Conservation (phyloP, 2,329 filamentous ascomycete species). For the Hymenoscyphus fraxineus region DNA sequence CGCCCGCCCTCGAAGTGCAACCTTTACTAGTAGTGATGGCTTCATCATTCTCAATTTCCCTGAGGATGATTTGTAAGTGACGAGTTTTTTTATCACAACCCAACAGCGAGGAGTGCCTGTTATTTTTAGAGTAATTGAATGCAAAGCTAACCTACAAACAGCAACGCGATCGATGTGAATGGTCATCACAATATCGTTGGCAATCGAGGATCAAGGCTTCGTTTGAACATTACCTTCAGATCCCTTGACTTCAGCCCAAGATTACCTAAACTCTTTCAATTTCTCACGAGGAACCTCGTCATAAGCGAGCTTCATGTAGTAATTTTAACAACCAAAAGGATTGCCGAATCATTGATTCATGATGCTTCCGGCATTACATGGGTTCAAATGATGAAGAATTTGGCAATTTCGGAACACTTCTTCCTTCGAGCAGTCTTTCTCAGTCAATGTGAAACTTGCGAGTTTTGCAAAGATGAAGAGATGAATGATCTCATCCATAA, state of each 20-base stretch:
- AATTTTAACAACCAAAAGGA: not conserved
- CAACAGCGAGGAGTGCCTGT: too few species aligned
- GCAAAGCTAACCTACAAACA: not conserved
- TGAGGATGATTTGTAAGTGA: not conserved
- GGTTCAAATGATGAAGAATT: not conserved
- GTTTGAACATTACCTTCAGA: not conserved
- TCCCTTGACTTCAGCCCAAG: not conserved
- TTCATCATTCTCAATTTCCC: not conserved
- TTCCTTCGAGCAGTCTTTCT: not conserved
- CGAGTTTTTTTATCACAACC: not conserved
- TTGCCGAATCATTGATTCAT: not conserved
- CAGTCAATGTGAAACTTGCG: not conserved
- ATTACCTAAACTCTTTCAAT: not conserved
- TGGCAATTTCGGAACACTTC: not conserved
- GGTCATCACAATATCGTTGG: not conserved
- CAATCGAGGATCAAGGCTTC: not conserved
- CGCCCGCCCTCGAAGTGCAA: not conserved
- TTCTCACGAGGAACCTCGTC: not conserved
- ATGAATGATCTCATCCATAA: not conserved
- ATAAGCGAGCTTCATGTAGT: not conserved
- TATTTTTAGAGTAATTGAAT: not conserved
- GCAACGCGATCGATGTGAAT: not conserved
- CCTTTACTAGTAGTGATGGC: not conserved
- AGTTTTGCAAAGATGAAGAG: not conserved
- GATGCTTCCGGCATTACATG: not conserved